A percentile compares a stretch with the other conserved stretches of the same genome.
Conservation (phyloP, 768 basidiomycete species). For the Kwoniella shandongensis region DNA sequence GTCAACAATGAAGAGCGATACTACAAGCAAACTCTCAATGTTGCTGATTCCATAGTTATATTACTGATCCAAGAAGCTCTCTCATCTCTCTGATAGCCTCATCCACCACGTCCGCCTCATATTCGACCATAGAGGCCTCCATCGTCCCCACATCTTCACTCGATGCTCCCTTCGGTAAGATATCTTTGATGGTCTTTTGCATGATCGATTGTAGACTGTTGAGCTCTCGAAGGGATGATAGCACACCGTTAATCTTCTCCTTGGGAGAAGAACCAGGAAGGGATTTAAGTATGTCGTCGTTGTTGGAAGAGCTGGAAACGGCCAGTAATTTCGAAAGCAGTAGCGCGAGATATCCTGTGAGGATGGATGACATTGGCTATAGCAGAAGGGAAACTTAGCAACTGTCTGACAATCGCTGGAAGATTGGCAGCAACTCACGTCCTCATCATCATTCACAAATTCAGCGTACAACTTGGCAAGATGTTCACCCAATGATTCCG, state of each 20-base stretch:
- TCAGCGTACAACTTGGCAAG: conserved; percentile 9
- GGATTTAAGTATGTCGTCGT: background rate
- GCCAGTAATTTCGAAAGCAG: conserved; percentile 7
- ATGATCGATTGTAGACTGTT: conserved; percentile 7
- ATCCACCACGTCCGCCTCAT: conserved; percentile 4
- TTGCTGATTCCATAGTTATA: too few relatives aligned
- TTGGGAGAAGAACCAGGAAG: conserved; percentile 5
- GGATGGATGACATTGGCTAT: conserved; percentile 4
- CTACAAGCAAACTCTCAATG: too few relatives aligned
- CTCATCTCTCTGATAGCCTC: conserved; percentile 9
- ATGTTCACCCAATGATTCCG: background rate
- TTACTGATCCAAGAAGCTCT: background rate
- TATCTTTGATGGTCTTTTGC: conserved; percentile 9
- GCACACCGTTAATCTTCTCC: conserved; percentile 15
- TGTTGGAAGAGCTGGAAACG: background rate
- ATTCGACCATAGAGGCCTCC: conserved; percentile 1
- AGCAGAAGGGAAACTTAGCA: background rate
- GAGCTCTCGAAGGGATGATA: conserved; percentile 21
- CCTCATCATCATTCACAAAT: background rate
- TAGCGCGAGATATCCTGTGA: conserved; percentile 24
- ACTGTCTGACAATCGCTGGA: background rate
- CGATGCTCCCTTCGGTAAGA: background rate
- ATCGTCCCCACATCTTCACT: background rate
- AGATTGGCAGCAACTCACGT: conserved; percentile 8
- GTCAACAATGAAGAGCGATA: too few relatives aligned